Conservation (phyloP, 495 filamentous ascomycete genomes). For the Bathelium albidoporum region DNA sequence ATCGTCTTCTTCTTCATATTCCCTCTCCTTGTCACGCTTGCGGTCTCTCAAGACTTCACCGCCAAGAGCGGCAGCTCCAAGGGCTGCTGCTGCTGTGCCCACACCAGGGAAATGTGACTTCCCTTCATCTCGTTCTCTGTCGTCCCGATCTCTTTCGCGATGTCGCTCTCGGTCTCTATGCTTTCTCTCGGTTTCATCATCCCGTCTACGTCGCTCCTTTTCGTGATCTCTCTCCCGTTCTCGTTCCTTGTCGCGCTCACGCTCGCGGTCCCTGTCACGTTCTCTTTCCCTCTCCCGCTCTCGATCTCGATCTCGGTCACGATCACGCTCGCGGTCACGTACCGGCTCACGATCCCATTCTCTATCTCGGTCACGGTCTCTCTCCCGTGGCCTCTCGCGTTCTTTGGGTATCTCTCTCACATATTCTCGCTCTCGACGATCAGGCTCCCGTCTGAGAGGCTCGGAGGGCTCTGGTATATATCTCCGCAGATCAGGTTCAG, state of each 20-base stretch:
- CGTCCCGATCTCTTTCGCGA: constrained; percentile 9
- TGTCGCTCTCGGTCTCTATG: constrained; percentile 11
- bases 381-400: constrained; percentile 11
- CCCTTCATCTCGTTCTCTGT: constrained; percentile 10
- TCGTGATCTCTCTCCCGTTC: constrained; percentile 17
- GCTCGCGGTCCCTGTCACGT: constrained; percentile 20
- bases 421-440: constrained; percentile 6
- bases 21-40: neutral
- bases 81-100: neutral
- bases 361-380: constrained; percentile 10
- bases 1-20: constrained; percentile 15
- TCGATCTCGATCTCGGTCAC: constrained; percentile 18
- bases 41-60: neutral
- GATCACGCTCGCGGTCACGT: constrained; percentile 14
- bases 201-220: constrained; percentile 12
- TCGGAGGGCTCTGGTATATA: constrained; percentile 4
- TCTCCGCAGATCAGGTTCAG: neutral
- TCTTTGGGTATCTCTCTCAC: neutral
- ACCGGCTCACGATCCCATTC: constrained; percentile 17
- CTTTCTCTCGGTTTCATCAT: constrained; percentile 12
- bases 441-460: neutral
- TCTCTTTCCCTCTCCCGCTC: constrained; percentile 20
- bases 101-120: neutral
- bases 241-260: constrained; percentile 18
- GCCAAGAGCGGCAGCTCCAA: neutral